Conservation (phyloP, 371 early-diverging fungal genomes). For the Syncephalis plumigaleata region DNA sequence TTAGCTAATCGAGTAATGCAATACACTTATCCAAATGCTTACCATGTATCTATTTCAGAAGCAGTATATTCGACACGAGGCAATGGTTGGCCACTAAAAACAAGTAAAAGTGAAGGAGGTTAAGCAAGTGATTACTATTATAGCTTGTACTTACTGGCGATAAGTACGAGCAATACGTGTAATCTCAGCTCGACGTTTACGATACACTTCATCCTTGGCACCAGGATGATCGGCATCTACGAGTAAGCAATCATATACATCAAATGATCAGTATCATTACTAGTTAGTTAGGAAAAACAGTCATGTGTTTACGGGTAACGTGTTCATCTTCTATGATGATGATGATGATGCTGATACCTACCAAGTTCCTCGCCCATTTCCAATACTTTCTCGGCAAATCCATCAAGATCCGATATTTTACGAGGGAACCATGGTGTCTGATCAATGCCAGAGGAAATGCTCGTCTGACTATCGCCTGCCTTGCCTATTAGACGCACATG, state of each 20-base stretch:
- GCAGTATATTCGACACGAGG: slow-evolving; percentile 72
- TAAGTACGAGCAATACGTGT: slow-evolving; percentile 71
- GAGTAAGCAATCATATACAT: no score
- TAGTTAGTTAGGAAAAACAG: slow-evolving; percentile 1
- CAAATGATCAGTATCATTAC: no score
- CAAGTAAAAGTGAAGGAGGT: background rate
- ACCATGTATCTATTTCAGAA: slow-evolving; percentile 68
- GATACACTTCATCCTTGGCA: slow-evolving; percentile 71
- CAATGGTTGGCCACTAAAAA: slow-evolving; percentile 45
- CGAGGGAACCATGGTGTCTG: slow-evolving; percentile 87
- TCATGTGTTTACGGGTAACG: background rate
- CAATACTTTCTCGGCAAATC: slow-evolving; percentile 81
- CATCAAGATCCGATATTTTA: slow-evolving; percentile 79
- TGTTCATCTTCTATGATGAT: background rate
- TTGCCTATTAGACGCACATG: background rate
- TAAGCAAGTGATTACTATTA: no score
- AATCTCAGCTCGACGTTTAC: slow-evolving; percentile 70
- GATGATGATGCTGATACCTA: no score
- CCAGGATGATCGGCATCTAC: slow-evolving; percentile 87
- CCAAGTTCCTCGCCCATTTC: slow-evolving; percentile 80
- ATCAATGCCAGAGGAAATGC: slow-evolving; percentile 2
- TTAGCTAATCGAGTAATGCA: background rate
- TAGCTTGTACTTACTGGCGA: slow-evolving; percentile 41
- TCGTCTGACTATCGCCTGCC: slow-evolving; percentile 6
- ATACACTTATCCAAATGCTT: background rate